These are phyloP conservation scores for Acanthamoeba culbertsoni DNA, from an alignment of 208 protist species.

Conservation along the genomic window DNA sequence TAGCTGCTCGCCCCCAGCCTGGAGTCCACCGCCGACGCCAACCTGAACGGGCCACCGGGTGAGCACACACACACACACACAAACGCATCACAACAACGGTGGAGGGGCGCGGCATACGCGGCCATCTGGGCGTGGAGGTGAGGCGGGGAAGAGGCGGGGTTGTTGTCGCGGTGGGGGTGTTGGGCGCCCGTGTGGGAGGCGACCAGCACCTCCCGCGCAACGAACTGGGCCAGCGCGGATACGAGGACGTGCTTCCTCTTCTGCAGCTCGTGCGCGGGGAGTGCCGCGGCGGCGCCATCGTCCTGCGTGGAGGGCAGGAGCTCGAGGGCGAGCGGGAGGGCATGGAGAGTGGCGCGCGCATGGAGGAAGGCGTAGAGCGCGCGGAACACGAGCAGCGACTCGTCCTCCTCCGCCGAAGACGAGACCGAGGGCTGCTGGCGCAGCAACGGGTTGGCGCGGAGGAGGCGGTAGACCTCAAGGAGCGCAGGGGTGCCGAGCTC, in stretches of 20 bases:
- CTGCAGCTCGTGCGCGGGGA: not conserved
- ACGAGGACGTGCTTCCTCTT: not conserved
- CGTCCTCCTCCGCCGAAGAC: not conserved
- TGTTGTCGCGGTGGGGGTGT: not conserved
- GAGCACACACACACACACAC: not conserved
- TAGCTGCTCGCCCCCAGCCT: not conserved
- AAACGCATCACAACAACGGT: not conserved
- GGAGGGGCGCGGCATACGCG: not conserved
- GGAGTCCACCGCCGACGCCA: not conserved
- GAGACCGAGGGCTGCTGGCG: not conserved
- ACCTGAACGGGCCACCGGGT: not conserved
- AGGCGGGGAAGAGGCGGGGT: not conserved
- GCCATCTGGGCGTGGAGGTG: not conserved
- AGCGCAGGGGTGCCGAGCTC: not conserved
- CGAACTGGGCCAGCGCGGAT: not conserved
- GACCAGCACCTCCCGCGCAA: not conserved
- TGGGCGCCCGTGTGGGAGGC: not conserved
- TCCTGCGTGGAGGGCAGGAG: not conserved
- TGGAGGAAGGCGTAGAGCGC: constrained; percentile 42
- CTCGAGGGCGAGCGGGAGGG: constrained; percentile 2
- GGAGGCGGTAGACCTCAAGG: not conserved
- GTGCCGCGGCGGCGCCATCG: not conserved
- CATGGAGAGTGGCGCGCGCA: not conserved
- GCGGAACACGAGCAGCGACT: not conserved
- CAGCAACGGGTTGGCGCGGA: not conserved